These are phyloP conservation scores for Protomyces arabidopsidicola DNA, from an alignment of 1,139 yeast genomes.

Conservation along the genomic window DNA sequence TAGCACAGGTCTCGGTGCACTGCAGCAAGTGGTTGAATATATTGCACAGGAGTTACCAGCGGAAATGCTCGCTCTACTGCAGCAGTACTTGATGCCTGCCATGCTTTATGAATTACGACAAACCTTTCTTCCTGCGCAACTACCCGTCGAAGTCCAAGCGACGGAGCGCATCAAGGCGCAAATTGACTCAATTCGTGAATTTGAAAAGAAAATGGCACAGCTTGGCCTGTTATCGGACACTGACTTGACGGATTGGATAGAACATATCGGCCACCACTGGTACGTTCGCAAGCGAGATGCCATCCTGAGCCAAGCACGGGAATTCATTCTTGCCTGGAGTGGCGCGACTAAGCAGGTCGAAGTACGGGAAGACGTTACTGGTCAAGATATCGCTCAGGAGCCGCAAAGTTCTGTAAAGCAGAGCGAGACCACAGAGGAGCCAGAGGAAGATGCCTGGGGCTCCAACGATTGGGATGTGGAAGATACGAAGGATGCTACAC, in stretches of 20 bases:
- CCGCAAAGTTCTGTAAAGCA: not conserved
- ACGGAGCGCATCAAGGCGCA: constrained; percentile 3
- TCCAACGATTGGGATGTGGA: not conserved
- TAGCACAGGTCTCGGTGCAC: not conserved
- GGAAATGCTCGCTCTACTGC: not conserved
- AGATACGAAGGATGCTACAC: not conserved
- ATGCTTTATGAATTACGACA: not conserved
- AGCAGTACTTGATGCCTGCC: not conserved
- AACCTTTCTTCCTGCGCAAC: not conserved
- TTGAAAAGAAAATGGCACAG: not conserved
- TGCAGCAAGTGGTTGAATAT: not conserved
- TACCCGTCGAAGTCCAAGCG: constrained; percentile 7
- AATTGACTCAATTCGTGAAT: not conserved
- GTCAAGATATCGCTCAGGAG: not conserved
- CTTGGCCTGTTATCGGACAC: not conserved
- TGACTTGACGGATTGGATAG: not conserved
- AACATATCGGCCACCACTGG: not conserved
- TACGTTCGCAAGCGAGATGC: not conserved
- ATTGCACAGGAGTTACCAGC: not conserved
- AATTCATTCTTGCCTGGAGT: constrained; percentile 3
- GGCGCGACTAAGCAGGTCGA: constrained; percentile 8
- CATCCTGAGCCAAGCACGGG: not conserved
- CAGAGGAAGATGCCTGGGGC: constrained; percentile 18
- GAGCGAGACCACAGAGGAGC: not conserved
- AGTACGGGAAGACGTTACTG: constrained; percentile 5